Conservation (phyloP, 768 basidiomycete species). For the Termitomyces titanicus region DNA sequence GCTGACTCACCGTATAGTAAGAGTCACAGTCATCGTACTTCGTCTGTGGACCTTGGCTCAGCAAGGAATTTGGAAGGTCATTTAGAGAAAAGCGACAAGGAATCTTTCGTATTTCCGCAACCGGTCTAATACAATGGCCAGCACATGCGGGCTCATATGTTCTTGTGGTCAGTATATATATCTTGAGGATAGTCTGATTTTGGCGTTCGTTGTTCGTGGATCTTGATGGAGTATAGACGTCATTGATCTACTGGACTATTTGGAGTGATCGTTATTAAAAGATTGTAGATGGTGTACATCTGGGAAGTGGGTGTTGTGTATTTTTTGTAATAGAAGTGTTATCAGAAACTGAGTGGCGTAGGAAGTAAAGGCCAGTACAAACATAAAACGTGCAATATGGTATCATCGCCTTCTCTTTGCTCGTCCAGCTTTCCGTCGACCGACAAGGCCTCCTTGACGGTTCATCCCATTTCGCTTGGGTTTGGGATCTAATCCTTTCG, state of each 20-base stretch:
- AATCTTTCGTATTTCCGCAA: conserved; percentile 22
- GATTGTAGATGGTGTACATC: neutral
- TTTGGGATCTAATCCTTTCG: conserved; percentile 66
- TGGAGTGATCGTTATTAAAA: neutral
- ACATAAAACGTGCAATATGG: neutral
- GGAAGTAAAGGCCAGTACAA: too few species aligned
- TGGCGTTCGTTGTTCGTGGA: neutral
- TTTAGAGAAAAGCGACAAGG: conserved; percentile 22
- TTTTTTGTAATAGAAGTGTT: too few species aligned
- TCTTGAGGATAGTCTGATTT: neutral
- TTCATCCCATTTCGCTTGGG: conserved; percentile 56
- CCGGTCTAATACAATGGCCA: conserved; percentile 7
- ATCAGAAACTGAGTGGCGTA: neutral
- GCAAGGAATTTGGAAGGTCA: conserved; percentile 22
- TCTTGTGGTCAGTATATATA: neutral
- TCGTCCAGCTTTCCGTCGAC: conserved; percentile 63
- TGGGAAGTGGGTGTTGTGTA: neutral
- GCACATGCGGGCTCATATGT: neutral
- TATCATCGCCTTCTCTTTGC: conserved; percentile 66
- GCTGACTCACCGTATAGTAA: conserved; percentile 24
- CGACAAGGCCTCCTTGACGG: conserved; percentile 60
- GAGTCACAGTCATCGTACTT: conserved; percentile 18
- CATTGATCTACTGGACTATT: neutral
- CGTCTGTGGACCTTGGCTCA: conserved; percentile 26
- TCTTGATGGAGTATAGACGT: too few species aligned